Percentiles rank a stretch among this genome's conserved stretches.
Conservation (phyloP, 2,329 filamentous ascomycete species). For the Stagonosporopsis vannaccii region DNA sequence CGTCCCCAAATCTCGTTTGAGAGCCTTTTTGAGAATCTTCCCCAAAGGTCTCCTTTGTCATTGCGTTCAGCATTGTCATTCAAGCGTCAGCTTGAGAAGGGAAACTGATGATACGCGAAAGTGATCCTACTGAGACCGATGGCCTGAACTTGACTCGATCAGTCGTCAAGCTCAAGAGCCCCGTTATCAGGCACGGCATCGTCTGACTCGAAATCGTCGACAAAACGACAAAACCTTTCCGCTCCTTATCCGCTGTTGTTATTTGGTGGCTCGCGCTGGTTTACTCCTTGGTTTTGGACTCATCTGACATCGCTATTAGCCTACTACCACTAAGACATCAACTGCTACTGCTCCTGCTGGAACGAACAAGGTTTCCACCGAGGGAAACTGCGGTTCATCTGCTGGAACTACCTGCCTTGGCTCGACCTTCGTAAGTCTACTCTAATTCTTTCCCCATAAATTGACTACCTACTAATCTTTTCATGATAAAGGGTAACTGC, state of each 20-base stretch:
- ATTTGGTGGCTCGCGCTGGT: conserved; percentile 10
- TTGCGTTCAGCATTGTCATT: conserved; percentile 22
- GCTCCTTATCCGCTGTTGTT: conserved; percentile 5
- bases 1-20: conserved; percentile 8
- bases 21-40: conserved; percentile 13
- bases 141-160: conserved; percentile 11
- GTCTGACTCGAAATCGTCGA: conserved; percentile 15
- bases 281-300: conserved; percentile 3
- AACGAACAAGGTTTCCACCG: conserved; percentile 45
- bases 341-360: conserved; percentile 23
- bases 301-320: conserved; percentile 11
- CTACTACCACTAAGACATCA: conserved; percentile 21
- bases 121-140: conserved; percentile 15
- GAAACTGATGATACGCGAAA: conserved; percentile 14
- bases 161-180: conserved; percentile 10
- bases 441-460: too few species aligned
- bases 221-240: conserved; percentile 8
- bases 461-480: too few species aligned
- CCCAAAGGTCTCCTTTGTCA: conserved; percentile 17
- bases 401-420: conserved; percentile 55
- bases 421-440: conserved; percentile 52
- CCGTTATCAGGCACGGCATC: conserved; percentile 9
- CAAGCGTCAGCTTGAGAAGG: conserved; percentile 22
- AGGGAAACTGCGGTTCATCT: conserved; percentile 54
- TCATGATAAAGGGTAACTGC: conserved; percentile 40